Evolutionary conservation across 1,284 basidiomycete genomes (phyloP).

Genomic region (Leccinum insigne): DNA sequence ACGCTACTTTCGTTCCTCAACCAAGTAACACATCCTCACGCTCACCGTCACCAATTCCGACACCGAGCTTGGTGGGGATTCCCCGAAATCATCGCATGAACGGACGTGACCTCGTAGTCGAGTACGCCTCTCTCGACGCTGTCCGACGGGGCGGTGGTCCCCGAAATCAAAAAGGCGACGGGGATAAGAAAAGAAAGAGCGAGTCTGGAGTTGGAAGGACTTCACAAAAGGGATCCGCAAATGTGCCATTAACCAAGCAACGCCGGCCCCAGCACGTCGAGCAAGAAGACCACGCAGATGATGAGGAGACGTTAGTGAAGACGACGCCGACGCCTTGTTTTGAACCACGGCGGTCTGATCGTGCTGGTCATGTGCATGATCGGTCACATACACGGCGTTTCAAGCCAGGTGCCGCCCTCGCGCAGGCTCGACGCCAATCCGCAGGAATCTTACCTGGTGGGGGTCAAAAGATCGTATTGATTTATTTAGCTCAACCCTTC

Average conservation of each 20-base stretch:
- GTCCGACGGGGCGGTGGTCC: conserved; percentile 64
- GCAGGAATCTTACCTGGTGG: conserved; percentile 79
- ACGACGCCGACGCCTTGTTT: neutral
- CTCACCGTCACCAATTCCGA: no score
- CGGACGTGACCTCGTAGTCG: conserved; percentile 85
- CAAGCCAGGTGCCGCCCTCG: conserved; percentile 90
- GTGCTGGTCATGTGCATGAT: conserved; percentile 4
- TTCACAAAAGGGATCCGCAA: conserved; percentile 5
- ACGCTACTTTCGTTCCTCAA: conserved; percentile 51
- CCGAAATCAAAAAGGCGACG: conserved; percentile 23
- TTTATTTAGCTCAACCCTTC: no score
- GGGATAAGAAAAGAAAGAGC: conserved; percentile 6
- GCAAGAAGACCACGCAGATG: conserved; percentile 3
- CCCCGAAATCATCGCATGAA: conserved; percentile 79
- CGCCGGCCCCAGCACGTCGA: neutral
- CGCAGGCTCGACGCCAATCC: conserved; percentile 86
- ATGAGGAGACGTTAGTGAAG: neutral
- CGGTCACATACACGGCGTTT: conserved; percentile 43
- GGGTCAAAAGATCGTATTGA: conserved; percentile 86
- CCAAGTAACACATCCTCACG: no score
- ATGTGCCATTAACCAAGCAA: conserved; percentile 2
- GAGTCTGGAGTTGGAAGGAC: conserved; percentile 5
- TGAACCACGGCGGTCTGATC: conserved; percentile 7
- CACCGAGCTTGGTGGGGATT: no score
- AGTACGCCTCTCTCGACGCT: conserved; percentile 86